Evolutionary conservation across 306 rosid species (phyloP).

Genomic region (Rosa rugosa): DNA sequence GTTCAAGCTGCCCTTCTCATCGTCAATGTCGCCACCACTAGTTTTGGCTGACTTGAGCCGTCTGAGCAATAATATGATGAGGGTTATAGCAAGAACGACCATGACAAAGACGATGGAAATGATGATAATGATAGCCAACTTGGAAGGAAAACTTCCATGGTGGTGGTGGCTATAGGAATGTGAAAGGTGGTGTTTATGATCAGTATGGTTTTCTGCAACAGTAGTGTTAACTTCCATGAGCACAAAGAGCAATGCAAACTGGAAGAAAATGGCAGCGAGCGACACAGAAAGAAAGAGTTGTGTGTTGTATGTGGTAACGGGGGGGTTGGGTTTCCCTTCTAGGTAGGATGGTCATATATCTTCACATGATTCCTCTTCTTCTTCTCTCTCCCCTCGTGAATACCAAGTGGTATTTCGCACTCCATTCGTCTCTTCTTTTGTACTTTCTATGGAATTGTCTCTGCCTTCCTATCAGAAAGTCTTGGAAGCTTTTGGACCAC

Average conservation of each 20-base stretch:
- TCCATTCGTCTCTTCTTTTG: constrained; percentile 44
- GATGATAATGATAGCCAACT: constrained; percentile 47
- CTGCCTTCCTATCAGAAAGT: constrained; percentile 35
- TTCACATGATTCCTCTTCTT: constrained; percentile 27
- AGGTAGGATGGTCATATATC: constrained; percentile 7
- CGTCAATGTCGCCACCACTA: constrained; percentile 25
- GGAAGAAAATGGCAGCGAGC: constrained; percentile 20
- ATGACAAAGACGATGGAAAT: constrained; percentile 32
- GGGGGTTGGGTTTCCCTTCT: constrained; percentile 28
- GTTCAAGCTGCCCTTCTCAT: constrained; percentile 41
- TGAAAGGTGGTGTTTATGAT: constrained; percentile 30
- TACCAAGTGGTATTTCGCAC: constrained; percentile 33
- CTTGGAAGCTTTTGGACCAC: constrained; percentile 38
- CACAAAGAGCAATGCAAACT: constrained; percentile 31
- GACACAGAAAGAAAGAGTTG: constrained; percentile 25
- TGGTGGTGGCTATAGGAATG: constrained; percentile 27
- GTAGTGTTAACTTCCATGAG: constrained; percentile 67
- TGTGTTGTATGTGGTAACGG: constrained; percentile 12
- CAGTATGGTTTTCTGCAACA: constrained; percentile 28
- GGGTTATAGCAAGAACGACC: constrained; percentile 41
- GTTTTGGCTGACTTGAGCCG: constrained; percentile 49
- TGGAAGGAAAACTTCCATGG: constrained; percentile 50
- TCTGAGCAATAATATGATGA: constrained; percentile 56
- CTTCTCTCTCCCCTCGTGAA: constrained; percentile 40
- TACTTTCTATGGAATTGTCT: constrained; percentile 46